These are phyloP conservation scores for Hemileccinum rubropunctum DNA, from an alignment of 768 basidiomycete species.

Conservation along the genomic window DNA sequence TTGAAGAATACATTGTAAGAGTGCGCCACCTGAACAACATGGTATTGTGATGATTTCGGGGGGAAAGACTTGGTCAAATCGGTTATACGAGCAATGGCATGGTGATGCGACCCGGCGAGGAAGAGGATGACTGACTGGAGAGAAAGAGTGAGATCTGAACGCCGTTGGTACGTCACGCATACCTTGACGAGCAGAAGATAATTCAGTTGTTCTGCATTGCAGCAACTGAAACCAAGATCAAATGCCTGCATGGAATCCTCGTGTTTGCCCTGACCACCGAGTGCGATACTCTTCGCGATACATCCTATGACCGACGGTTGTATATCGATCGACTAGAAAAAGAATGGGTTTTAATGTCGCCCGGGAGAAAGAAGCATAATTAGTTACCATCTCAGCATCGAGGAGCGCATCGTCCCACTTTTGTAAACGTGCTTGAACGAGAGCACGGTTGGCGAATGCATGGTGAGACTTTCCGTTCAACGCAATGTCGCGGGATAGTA, in stretches of 20 bases:
- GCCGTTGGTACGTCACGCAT: background rate
- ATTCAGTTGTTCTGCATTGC: background rate
- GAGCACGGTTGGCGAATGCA: slow-evolving; percentile 8
- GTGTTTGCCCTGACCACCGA: slow-evolving; percentile 8
- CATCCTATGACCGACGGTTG: slow-evolving; percentile 14
- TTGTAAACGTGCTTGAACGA: slow-evolving; percentile 8
- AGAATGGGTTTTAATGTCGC: background rate
- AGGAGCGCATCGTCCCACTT: slow-evolving; percentile 2
- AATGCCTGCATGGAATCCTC: slow-evolving; percentile 18
- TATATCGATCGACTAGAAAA: slow-evolving; percentile 7
- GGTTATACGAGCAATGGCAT: slow-evolving; percentile 4
- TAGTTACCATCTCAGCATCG: slow-evolving; percentile 14
- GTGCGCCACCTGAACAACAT: slow-evolving; percentile 9
- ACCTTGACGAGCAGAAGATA: slow-evolving; percentile 20
- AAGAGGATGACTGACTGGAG: slow-evolving; percentile 11
- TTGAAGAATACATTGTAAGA: background rate
- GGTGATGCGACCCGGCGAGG: slow-evolving; percentile 1
- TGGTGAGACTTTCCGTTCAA: slow-evolving; percentile 4
- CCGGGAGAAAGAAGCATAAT: background rate
- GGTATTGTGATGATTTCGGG: background rate
- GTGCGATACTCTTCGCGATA: slow-evolving; percentile 14
- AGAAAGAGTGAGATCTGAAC: background rate
- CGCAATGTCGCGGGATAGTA: slow-evolving; percentile 7
- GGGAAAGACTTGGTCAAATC: slow-evolving; percentile 4
- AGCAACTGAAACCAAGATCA: slow-evolving; percentile 12